phyloP scores from a whole-genome alignment of 805 yeast genomes.

The Maudiozyma saulgeensis region DNA sequence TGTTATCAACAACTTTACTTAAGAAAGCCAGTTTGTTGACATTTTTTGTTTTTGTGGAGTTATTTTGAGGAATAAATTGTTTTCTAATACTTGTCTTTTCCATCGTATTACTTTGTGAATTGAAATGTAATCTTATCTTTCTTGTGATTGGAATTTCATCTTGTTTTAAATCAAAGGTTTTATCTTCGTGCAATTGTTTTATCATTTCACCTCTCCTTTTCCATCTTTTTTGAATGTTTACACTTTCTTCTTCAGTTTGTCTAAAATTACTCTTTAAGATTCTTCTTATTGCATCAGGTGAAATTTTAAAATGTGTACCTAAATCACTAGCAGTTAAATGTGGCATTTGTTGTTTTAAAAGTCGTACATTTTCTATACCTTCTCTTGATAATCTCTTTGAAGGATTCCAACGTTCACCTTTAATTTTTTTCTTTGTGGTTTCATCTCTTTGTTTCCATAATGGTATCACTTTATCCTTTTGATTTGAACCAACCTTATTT shows the following conservation, averaged over 20 bases:
- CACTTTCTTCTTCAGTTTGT: constrained; percentile 49
- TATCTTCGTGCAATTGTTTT: constrained; percentile 15
- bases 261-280: constrained; percentile 70
- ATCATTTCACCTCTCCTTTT: constrained; percentile 36
- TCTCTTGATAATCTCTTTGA: constrained; percentile 54
- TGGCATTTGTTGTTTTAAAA: constrained; percentile 49
- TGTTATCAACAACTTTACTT: background rate
- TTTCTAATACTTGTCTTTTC: background rate
- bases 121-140: background rate
- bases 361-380: constrained; percentile 55
- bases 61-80: background rate
- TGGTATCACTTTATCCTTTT: constrained; percentile 31
- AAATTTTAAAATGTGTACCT: constrained; percentile 54
- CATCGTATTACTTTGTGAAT: background rate
- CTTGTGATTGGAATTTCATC: background rate
- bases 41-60: no score
- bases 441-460: constrained; percentile 65
- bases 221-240: constrained; percentile 43
- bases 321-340: constrained; percentile 49
- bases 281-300: constrained; percentile 76
- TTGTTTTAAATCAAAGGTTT: background rate
- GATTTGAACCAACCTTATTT: constrained; percentile 1
- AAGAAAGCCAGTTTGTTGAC: constrained; percentile 1
- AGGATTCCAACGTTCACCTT: constrained; percentile 57
- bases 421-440: constrained; percentile 52